Evolutionary conservation across 495 filamentous ascomycete genomes (phyloP).

Genomic region (Trypethelium eluteriae): DNA sequence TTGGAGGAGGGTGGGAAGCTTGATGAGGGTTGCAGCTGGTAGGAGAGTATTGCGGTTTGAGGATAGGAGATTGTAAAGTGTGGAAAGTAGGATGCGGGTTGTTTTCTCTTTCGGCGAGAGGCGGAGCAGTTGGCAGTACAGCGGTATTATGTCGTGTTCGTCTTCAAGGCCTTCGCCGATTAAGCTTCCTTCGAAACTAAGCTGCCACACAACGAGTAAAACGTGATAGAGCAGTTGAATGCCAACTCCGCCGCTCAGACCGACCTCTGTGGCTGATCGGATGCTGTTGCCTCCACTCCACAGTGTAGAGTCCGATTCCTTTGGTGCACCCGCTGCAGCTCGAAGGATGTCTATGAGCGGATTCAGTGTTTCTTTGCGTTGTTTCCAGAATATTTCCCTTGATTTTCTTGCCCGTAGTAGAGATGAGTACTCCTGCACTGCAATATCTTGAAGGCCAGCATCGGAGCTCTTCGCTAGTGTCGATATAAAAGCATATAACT

Average conservation of each 20-base stretch:
- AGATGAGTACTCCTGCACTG: conserved; percentile 81
- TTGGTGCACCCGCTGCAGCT: conserved; percentile 61
- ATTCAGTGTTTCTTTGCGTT: conserved; percentile 70
- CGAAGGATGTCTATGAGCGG: conserved; percentile 79
- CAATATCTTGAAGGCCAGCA: conserved; percentile 88
- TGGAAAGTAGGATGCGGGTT: conserved; percentile 81
- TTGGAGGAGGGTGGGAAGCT: conserved; percentile 70
- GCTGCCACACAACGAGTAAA: conserved; percentile 85
- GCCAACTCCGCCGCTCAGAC: conserved; percentile 72
- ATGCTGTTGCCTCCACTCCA: conserved; percentile 56
- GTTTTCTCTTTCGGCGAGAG: conserved; percentile 97
- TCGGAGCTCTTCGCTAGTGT: conserved; percentile 70
- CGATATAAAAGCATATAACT: conserved; percentile 81
- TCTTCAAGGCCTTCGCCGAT: conserved; percentile 82
- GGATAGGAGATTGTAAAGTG: conserved; percentile 76
- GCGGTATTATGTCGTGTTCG: conserved; percentile 82
- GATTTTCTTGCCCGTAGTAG: conserved; percentile 68
- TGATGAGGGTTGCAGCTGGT: conserved; percentile 70
- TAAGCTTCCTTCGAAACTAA: conserved; percentile 79
- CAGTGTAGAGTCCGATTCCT: conserved; percentile 59
- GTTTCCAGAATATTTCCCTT: conserved; percentile 81
- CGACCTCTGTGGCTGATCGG: conserved; percentile 48
- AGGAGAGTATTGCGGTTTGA: conserved; percentile 70
- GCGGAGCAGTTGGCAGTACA: conserved; percentile 82
- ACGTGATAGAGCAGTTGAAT: conserved; percentile 93